Evolutionary conservation across 768 basidiomycete genomes (phyloP), one percentile per base, ranked within the genome.

Genomic region (Dioszegia crocea): DNA sequence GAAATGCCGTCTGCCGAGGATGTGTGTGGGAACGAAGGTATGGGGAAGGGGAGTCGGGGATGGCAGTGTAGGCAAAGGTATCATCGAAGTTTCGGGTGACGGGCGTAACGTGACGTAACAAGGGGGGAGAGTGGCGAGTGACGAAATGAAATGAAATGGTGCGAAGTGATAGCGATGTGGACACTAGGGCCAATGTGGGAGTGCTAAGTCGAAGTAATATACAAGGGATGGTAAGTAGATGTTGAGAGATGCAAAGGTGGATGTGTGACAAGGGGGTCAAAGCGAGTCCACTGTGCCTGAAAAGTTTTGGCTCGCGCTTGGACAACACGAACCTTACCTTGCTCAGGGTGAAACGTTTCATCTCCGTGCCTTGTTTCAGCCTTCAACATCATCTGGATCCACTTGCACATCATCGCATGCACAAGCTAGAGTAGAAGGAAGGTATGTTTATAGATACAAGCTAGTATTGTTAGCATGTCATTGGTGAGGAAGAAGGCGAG

Each of bases 361-460:
- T 19, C 11, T 39, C 9, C 9, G 40, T 40, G 40, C 51, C 38
- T 53, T 53, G 51, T 53, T 53, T 53, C 51, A 53, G 51, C 38
- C 40, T 21, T 6, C 5, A 11, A 14, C 11, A 36, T 33, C 29
- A 26, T 5, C 31, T 10, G 9, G 4, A 24, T 16, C 3, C 48
- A 31, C 31, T 6, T 33, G 8, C 48, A 31, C n/a, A 14, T 19
- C 9, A 26, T 33, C 4, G 10, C 16, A 38, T 55, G 53, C 39
- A 30, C 36, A 47, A 47, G 16, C 33, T 33, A 30, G 24, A 43
- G 5, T 10, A 40, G 39, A 46, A 43, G 40, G n/a, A 43, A 43
- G n/a, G 5, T 5, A 43, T 43, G 45, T 38, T 36, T 60, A 64
- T 31, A 64, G 55, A 52, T 60, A 64, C 58, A 64, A 60, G 26